Evolutionary conservation across 148 eudicot species (phyloP).

Genomic region (Vaccinium corymbosum): DNA sequence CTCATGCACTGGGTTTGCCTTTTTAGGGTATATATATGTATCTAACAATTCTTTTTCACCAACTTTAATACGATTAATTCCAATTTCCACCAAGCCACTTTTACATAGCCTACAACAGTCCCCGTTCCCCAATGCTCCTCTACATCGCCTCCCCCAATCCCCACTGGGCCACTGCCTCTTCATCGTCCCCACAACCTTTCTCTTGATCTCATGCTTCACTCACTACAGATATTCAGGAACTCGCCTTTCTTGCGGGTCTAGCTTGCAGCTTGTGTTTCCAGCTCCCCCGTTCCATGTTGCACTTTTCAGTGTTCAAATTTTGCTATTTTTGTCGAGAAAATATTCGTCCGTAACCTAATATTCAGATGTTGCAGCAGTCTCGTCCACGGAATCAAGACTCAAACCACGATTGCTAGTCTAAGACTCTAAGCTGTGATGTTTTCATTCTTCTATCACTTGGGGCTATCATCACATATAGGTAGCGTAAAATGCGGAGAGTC

Average conservation of each 20-base stretch:
- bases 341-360: slow-evolving; percentile 8
- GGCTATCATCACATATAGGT: slow-evolving; percentile 45
- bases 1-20: too few species aligned
- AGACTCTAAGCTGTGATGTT: slow-evolving; percentile 38
- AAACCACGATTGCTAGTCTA: slow-evolving; percentile 46
- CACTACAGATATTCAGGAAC: slow-evolving; percentile 79
- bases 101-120: too few species aligned
- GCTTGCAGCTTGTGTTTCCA: slow-evolving; percentile 59
- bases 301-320: slow-evolving; percentile 1
- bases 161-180: too few species aligned
- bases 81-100: too few species aligned
- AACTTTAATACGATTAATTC: too few species aligned
- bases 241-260: slow-evolving; percentile 61
- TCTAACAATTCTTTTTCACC: too few species aligned
- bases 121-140: too few species aligned
- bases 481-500: slow-evolving; percentile 31
- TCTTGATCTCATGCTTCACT: slow-evolving; percentile 15
- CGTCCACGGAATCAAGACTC: slow-evolving; percentile 50
- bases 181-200: not conserved
- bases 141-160: too few species aligned
- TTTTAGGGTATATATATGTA: too few species aligned
- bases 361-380: slow-evolving; percentile 32
- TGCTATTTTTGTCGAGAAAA: not conserved
- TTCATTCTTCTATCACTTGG: slow-evolving; percentile 64
- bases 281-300: slow-evolving; percentile 53